These are phyloP conservation scores for Fonsecaea multimorphosa DNA, from an alignment of 2,329 filamentous ascomycete genomes.

Conservation along the genomic window DNA sequence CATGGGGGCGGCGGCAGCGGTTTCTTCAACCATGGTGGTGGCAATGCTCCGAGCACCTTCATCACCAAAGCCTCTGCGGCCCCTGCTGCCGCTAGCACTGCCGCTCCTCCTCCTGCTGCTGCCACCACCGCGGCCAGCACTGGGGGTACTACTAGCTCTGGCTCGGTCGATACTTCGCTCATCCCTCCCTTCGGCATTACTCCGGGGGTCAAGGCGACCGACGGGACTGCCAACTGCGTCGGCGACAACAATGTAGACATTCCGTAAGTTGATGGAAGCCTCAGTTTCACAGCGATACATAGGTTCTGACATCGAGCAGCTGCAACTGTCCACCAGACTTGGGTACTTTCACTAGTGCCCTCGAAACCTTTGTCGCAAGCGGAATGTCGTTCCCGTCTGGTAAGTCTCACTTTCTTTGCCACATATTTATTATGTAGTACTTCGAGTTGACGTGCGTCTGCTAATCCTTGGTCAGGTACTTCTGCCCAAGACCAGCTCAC, in stretches of 20 bases:
- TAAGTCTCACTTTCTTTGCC: conserved; percentile 2
- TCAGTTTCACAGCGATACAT: neutral
- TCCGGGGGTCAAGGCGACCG: conserved; percentile 29
- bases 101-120: conserved; percentile 10
- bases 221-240: conserved; percentile 36
- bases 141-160: conserved; percentile 8
- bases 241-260: conserved; percentile 29
- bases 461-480: conserved; percentile 25
- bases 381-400: conserved; percentile 30
- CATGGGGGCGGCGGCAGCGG: conserved; percentile 13
- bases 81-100: conserved; percentile 9
- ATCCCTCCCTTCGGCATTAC: conserved; percentile 35
- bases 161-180: conserved; percentile 24
- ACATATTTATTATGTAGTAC: too few relatives aligned
- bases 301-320: conserved; percentile 22
- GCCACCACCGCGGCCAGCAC: neutral
- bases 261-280: conserved; percentile 22
- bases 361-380: conserved; percentile 21
- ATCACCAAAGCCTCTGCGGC: conserved; percentile 24
- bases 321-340: conserved; percentile 34
- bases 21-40: conserved; percentile 19
- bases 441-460: neutral
- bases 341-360: conserved; percentile 27
- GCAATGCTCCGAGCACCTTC: conserved; percentile 27
- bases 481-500: conserved; percentile 33